A percentile compares a stretch with the other conserved stretches of the same genome.
These are phyloP conservation scores for Corymbia citriodora DNA, from an alignment of 441 rosid species.

Conservation along the genomic window DNA sequence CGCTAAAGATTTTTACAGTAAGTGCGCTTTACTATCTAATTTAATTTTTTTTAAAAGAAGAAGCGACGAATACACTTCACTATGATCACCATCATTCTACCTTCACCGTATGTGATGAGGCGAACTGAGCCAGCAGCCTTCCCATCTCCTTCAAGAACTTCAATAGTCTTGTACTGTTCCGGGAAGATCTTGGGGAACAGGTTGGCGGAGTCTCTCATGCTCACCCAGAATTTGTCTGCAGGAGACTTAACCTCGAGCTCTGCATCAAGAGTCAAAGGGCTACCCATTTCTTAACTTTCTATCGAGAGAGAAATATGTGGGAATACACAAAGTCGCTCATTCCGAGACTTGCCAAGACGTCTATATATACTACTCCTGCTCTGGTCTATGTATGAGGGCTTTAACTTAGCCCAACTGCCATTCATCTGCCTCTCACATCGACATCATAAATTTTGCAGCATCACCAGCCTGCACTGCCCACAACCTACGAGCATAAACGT, in stretches of 20 bases:
- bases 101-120: constrained; percentile 55
- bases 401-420: constrained; percentile 16
- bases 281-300: constrained; percentile 32
- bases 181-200: constrained; percentile 68
- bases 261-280: constrained; percentile 54
- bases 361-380: constrained; percentile 2
- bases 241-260: constrained; percentile 67
- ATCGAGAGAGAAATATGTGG: not conserved
- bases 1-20: not conserved
- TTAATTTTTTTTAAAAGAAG: not conserved
- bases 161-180: constrained; percentile 68
- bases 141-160: constrained; percentile 84
- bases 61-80: not conserved
- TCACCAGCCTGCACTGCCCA: not conserved
- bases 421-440: constrained; percentile 21
- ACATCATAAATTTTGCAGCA: not conserved
- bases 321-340: not conserved
- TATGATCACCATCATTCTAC: constrained; percentile 5
- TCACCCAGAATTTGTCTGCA: constrained; percentile 56
- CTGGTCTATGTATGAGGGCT: constrained; percentile 6
- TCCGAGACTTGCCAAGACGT: not conserved
- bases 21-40: not conserved
- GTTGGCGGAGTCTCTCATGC: constrained; percentile 52
- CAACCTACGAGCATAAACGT: not conserved
- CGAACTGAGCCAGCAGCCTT: constrained; percentile 69